Percentiles rank a stretch among this genome's conserved stretches.
phyloP scores from a whole-genome alignment of 2,329 filamentous ascomycete genomes.

The Hypoxylon sp. region DNA sequence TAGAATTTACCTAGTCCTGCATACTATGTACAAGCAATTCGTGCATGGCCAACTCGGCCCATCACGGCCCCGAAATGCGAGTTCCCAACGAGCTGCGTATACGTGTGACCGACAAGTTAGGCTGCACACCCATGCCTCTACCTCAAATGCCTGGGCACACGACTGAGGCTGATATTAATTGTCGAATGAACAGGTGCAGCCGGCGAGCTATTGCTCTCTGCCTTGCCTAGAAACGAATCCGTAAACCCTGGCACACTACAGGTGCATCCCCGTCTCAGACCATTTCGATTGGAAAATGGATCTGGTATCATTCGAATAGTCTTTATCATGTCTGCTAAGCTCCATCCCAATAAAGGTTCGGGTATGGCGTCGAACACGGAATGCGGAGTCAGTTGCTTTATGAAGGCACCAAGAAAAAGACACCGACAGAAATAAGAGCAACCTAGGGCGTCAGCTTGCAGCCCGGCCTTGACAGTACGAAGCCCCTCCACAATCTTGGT shows the following conservation, averaged over 20 bases:
- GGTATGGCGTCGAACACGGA: not conserved
- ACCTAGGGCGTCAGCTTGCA: not conserved
- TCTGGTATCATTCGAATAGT: not conserved
- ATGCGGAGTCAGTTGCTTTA: constrained; percentile 11
- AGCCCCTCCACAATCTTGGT: not conserved
- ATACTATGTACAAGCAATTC: no score
- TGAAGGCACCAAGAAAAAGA: constrained; percentile 31
- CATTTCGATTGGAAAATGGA: not conserved
- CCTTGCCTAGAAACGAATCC: not conserved
- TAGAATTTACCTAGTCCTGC: constrained; percentile 11
- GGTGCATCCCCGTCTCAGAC: not conserved
- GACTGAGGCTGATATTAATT: no score
- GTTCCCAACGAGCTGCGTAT: not conserved
- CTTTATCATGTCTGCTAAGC: not conserved
- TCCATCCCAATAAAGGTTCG: not conserved
- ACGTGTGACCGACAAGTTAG: no score
- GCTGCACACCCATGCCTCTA: no score
- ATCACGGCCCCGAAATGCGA: constrained; percentile 1
- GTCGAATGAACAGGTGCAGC: no score
- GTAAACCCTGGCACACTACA: not conserved
- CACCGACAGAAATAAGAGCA: constrained; percentile 31
- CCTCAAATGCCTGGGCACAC: not conserved
- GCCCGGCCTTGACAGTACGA: constrained; percentile 9
- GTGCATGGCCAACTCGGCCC: constrained; percentile 1
- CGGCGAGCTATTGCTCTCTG: not conserved